Evolutionary conservation across 2,329 filamentous ascomycete genomes (phyloP), one percentile per base, ranked within the genome.

Genomic region (Conoideocrella luteorostrata): DNA sequence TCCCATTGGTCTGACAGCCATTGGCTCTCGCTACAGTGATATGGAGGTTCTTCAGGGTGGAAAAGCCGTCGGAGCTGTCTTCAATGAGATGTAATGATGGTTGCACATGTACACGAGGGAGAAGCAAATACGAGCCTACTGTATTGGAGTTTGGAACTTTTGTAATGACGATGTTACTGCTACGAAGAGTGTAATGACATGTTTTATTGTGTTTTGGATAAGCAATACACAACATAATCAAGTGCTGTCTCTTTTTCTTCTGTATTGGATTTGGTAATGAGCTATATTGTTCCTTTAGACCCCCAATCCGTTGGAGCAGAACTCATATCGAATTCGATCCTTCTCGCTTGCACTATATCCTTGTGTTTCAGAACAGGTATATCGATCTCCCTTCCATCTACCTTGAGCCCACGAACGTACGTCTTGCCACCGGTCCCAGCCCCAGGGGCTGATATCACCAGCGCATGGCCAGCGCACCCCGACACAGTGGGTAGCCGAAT

Each of bases 1-100:
- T 67, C 82, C 81, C 0, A 69, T 85, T 29, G 81, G 82, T 0
- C 46, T 81, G 12, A 75, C 72, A 0, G 57, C 80, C 1, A 69
- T 79, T 0, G 67, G 68, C 1, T 62, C 69, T 2, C 58, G 74
- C 5, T 77, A 70, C 49, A 57, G 53, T 2, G 73, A 78, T 52
- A 56, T 64, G 30, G 63, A 68, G 39, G 59, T 75, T 17, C 53
- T 76, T 29, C 56, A 58, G 30, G 67, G 68, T 0, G 64, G 64
- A n/a, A 66, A 67, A 35, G 56, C 53, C 7, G 56, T 68, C 0
- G 65, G 62, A 2, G 47, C 53, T 22, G 46, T 68, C 2, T 68
- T 68, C 21, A 43, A 45, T 23, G 18, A 5, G 4, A 17, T 15
- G 12, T 22, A 28, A 15, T 39, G 17, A 35, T 22, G 28, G 5